Evolutionary conservation across 148 eudicot genomes (phyloP).

Genomic region (Mesembryanthemum crystallinum): DNA sequence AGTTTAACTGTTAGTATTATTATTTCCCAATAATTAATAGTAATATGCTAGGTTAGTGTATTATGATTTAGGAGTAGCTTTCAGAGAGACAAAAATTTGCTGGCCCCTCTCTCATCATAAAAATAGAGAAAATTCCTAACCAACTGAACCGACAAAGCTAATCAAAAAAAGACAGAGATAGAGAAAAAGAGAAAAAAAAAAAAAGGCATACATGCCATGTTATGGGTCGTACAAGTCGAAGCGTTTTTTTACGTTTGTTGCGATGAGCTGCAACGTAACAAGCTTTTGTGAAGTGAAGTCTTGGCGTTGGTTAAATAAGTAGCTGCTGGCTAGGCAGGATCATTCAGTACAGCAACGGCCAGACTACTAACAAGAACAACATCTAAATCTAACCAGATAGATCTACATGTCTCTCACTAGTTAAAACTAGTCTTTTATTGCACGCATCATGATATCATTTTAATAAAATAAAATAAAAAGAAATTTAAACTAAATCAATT

Average conservation of each 20-base stretch:
- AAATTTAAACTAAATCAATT: no score
- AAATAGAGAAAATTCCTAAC: background rate
- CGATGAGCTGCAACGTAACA: background rate
- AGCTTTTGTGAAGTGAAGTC: background rate
- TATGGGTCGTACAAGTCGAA: background rate
- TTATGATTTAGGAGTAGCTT: background rate
- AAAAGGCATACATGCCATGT: background rate
- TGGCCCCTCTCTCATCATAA: background rate
- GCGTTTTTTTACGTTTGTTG: background rate
- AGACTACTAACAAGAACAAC: background rate
- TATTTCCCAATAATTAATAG: no score
- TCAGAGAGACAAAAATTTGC: background rate
- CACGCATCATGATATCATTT: no score
- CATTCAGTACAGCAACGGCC: no score
- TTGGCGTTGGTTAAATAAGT: background rate
- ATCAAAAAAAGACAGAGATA: background rate
- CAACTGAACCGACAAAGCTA: background rate
- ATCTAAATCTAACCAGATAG: slow-evolving; percentile 7
- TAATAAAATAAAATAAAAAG: no score
- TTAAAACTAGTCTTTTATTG: no score
- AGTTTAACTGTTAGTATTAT: background rate
- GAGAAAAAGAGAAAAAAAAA: background rate
- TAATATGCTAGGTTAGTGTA: no score
- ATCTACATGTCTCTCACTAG: background rate
- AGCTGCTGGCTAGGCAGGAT: background rate